Evolutionary conservation across 176 grass and related monocot genomes (phyloP).

Genomic region (Guadua angustifolia): DNA sequence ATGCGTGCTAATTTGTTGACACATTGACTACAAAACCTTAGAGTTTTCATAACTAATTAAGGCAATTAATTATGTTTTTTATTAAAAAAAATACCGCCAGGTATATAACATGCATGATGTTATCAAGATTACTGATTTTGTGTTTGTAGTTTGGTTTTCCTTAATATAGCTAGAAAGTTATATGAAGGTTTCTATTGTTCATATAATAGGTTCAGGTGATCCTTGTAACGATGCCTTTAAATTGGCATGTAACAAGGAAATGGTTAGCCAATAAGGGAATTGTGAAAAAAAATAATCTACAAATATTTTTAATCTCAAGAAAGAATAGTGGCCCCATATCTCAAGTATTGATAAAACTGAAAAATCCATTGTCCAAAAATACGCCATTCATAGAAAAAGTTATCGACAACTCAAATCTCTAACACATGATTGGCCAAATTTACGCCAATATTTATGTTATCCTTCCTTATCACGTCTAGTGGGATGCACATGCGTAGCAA

Average conservation of each 20-base stretch:
- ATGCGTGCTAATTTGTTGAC: background rate
- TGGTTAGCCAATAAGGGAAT: background rate
- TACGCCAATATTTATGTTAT: conserved; percentile 33
- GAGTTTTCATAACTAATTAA: background rate
- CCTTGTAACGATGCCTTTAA: background rate
- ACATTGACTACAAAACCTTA: background rate
- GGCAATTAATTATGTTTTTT: background rate
- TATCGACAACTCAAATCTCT: conserved; percentile 21
- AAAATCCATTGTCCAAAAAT: background rate
- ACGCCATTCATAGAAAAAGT: background rate
- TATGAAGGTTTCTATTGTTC: background rate
- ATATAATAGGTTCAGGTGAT: background rate
- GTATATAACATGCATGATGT: background rate
- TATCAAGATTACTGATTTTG: background rate
- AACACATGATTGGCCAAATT: background rate
- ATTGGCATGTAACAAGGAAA: background rate
- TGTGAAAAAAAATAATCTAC: background rate
- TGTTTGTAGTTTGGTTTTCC: background rate
- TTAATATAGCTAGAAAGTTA: background rate
- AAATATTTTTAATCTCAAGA: background rate
- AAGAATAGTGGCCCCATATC: background rate
- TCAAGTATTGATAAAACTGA: background rate
- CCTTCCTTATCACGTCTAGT: background rate
- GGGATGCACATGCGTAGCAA: background rate
- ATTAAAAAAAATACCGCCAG: background rate